Evolutionary conservation across 2,329 filamentous ascomycete species (phyloP).

Genomic region (Beauveria pseudobassiana): DNA sequence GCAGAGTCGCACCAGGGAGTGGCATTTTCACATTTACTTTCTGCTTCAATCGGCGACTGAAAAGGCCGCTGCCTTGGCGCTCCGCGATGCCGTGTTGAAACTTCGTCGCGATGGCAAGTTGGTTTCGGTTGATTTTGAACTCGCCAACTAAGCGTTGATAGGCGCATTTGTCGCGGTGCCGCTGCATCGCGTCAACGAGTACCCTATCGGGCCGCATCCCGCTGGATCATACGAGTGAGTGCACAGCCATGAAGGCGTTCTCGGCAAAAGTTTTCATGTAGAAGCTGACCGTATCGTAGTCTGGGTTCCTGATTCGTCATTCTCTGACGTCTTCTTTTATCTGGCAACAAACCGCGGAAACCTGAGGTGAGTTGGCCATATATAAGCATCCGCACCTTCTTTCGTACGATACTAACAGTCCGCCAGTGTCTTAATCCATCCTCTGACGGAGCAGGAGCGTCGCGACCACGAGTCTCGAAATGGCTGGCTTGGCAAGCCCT

Average conservation of each 20-base stretch:
- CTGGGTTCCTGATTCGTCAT: conserved; percentile 28
- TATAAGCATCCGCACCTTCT: background rate
- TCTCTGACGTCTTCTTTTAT: conserved; percentile 29
- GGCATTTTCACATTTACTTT: conserved; percentile 30
- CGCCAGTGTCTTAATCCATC: conserved; percentile 24
- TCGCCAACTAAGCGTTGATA: conserved; percentile 7
- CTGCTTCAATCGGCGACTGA: conserved; percentile 24
- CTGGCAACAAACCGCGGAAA: conserved; percentile 24
- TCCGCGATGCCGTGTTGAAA: conserved; percentile 25
- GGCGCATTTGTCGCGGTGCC: conserved; percentile 28
- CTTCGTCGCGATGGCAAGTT: conserved; percentile 24
- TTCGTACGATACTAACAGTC: background rate
- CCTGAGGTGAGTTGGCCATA: conserved; percentile 17
- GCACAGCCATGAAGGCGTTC: background rate
- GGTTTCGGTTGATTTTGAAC: no score
- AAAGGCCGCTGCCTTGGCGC: conserved; percentile 24
- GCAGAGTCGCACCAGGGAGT: conserved; percentile 22
- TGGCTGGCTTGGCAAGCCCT: conserved; percentile 26
- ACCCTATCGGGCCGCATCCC: conserved; percentile 26
- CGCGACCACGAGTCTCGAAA: conserved; percentile 25
- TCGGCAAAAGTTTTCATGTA: background rate
- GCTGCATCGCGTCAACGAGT: conserved; percentile 24
- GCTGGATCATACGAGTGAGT: conserved; percentile 26
- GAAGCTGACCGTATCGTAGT: conserved; percentile 15
- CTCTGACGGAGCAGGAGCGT: conserved; percentile 24